phyloP scores from a whole-genome alignment of 2,329 filamentous ascomycete genomes.

The Arachnomyces sp. region DNA sequence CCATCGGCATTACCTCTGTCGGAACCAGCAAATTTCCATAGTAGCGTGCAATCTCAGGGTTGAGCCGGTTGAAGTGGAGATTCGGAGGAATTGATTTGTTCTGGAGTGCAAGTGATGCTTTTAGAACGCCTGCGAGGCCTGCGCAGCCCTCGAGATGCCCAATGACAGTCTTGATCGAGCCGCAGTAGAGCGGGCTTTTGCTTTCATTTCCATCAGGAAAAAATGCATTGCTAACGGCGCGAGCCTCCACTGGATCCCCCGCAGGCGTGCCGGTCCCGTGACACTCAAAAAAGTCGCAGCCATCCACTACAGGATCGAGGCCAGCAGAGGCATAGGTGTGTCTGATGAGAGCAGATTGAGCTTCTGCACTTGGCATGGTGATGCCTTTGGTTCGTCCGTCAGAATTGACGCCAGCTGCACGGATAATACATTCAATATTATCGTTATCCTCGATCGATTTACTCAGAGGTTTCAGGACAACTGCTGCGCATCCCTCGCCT shows the following conservation, averaged over 20 bases:
- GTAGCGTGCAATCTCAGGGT: constrained; percentile 16
- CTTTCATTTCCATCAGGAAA: constrained; percentile 4
- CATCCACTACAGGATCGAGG: constrained; percentile 18
- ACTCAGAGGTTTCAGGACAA: constrained; percentile 43
- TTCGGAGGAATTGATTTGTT: constrained; percentile 21
- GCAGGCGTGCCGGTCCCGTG: constrained; percentile 33
- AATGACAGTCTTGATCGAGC: constrained; percentile 22
- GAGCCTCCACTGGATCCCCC: constrained; percentile 21
- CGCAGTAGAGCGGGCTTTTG: constrained; percentile 12
- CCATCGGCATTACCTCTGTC: constrained; percentile 12
- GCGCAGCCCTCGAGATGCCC: constrained; percentile 21
- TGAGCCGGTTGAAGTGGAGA: constrained; percentile 16
- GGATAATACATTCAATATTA: constrained; percentile 29
- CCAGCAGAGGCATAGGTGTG: constrained; percentile 19
- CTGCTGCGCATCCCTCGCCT: constrained; percentile 41
- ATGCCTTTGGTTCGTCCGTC: constrained; percentile 20
- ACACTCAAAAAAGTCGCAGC: constrained; percentile 29
- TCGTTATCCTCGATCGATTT: constrained; percentile 39
- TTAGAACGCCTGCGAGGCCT: constrained; percentile 21
- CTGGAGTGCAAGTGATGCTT: constrained; percentile 20
- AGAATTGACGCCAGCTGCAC: constrained; percentile 21
- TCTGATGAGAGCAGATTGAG: constrained; percentile 29
- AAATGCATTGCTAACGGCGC: constrained; percentile 17
- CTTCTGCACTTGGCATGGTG: constrained; percentile 18
- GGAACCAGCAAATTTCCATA: constrained; percentile 13